Base-by-base conservation (phyloP, 345 rosid species). In the Excoecaria agallocha region DNA sequence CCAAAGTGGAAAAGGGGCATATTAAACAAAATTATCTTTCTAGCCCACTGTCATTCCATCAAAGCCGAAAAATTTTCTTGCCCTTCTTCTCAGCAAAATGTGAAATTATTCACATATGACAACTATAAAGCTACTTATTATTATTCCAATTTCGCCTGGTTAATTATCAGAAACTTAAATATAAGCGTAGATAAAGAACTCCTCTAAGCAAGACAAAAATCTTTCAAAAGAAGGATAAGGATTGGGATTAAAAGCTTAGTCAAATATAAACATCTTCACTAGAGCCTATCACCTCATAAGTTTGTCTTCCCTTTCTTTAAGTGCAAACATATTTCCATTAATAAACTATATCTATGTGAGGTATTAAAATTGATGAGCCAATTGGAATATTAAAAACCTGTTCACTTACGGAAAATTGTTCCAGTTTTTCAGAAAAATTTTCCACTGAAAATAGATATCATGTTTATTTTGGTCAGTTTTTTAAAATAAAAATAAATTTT, bases 331-430 rank as follows among this genome's bases (percentile, higher is more conserved):
- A 65, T 41, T n/a, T n/a, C 10, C 69, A n/a, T 41, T 30, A 12
- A 13, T 65, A 43, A 65, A 16, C 50, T 37, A 60, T 3, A 9
- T 64, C 51, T n/a, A 64, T 22, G 68, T 39, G 24, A 64, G 50
- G 66, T 6, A 64, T 19, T 58, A 64, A 64, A 64, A 41, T 64
- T 46, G 50, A 64, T 64, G 24, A 39, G 30, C n/a, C 30, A 41
- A 43, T 8, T 5, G 16, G 20, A 64, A 6, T 16, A 22, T 22
- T 57, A n/a, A n/a, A n/a, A n/a, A n/a, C n/a, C n/a, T n/a, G n/a
- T n/a, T n/a, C n/a, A n/a, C n/a, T n/a, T n/a, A n/a, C n/a, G n/a
- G n/a, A n/a, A n/a, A n/a, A n/a, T n/a, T n/a, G n/a, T n/a, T n/a
- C n/a, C n/a, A n/a, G n/a, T n/a, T n/a, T n/a, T n/a, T n/a, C n/a